phyloP scores from a whole-genome alignment of 345 rosid species.

The Arabis alpina region DNA sequence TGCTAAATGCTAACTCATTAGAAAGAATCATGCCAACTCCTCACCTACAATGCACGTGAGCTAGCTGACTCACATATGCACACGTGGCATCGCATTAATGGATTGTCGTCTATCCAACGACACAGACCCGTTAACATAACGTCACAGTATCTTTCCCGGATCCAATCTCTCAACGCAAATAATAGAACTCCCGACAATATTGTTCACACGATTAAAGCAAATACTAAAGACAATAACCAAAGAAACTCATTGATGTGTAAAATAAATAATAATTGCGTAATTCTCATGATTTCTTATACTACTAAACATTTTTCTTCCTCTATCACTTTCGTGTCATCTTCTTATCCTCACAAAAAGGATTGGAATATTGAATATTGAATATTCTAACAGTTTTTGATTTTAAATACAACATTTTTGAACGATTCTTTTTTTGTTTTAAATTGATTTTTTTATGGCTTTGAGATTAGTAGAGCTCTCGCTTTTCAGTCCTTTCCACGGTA shows the following conservation, averaged over 20 bases:
- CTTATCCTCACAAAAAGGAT: constrained; percentile 12
- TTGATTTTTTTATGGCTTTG: constrained; percentile 40
- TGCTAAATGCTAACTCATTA: neutral
- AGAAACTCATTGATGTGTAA: constrained; percentile 29
- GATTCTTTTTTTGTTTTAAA: neutral
- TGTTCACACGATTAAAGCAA: constrained; percentile 42
- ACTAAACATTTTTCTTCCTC: constrained; percentile 2
- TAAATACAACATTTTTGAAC: neutral
- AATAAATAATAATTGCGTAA: constrained; percentile 30
- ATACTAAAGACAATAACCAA: constrained; percentile 23
- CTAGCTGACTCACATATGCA: constrained; percentile 5
- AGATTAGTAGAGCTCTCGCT: constrained; percentile 34
- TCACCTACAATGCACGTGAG: constrained; percentile 38
- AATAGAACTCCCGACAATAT: constrained; percentile 29
- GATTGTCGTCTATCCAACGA: constrained; percentile 38
- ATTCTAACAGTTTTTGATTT: neutral
- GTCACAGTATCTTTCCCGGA: constrained; percentile 22
- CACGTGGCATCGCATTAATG: constrained; percentile 36
- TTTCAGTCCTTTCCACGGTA: constrained; percentile 46
- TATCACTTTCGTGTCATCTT: constrained; percentile 28
- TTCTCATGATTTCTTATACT: constrained; percentile 11
- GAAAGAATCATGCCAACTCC: constrained; percentile 16
- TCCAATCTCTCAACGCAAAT: constrained; percentile 4
- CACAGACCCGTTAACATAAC: constrained; percentile 35
- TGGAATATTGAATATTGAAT: neutral